Evolutionary conservation across 2,329 filamentous ascomycete species (phyloP), one percentile per base, ranked within the genome.

Genomic region (Colletotrichum scovillei): DNA sequence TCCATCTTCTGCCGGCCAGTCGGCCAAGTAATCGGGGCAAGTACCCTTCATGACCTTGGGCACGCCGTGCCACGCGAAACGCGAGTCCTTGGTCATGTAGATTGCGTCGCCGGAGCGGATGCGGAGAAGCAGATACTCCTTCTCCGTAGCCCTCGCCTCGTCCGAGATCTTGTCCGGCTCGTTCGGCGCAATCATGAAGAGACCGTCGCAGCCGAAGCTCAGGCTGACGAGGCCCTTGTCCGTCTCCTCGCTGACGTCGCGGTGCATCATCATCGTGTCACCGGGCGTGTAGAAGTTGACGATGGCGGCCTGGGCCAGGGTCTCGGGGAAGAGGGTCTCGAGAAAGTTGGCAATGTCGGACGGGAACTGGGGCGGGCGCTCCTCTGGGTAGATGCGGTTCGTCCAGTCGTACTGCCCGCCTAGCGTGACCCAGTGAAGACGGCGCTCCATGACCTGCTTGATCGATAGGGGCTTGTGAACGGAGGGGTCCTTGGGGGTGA

Each of bases 371-470:
- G 94, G 94, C 0, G 93, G 92, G 4, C 81, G 73, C n/a, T 88
- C 87, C 11, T 86, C 81, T 0, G 95, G 95, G 79, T 98, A 98
- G 14, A 90, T 85, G 76, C 97, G 95, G 69, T 91, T 90, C 0
- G 95, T 97, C 97, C 96, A 98, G 84, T 98, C 94, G 82, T 98
- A 98, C 81, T 98, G 97, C 0, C 95, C 96, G 63, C 97, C 97
- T 3, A 99, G 89, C 0, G 96, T 98, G 55, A 97, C 90, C 97
- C 97, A 99, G 77, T 96, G 94, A 28, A 98, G 88, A 74, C 94
- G 95, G 75, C 92, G 93, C 70, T 92, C 90, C 56, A 98, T 86
- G 35, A 96, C 90, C 78, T 92, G 92, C 62, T 89, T 86, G 66
- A 93, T 86, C 2, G 90, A 88, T 11, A 98, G 85, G 2, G 94